Base-by-base conservation (phyloP, 2,329 filamentous ascomycete species). In the Pseudocercospora musae region DNA sequence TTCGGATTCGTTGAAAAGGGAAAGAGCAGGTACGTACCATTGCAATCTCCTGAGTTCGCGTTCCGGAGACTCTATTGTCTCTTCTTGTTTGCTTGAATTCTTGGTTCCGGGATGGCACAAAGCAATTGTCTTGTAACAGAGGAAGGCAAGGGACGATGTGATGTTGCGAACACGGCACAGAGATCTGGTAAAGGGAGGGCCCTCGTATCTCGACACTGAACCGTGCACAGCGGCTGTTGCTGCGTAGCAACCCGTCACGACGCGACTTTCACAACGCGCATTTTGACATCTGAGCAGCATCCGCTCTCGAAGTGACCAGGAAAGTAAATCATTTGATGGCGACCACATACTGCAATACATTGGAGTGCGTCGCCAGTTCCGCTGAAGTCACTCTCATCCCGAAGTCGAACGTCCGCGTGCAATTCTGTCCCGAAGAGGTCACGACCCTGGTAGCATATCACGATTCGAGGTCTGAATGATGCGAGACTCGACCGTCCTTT, bases 11-110 rank as follows among this genome's bases (percentile, higher is more conserved):
- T 52, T 29, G 52, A 54, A 54, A 54, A 54, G 52, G 52, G 52
- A 54, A 54, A 54, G 52, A 54, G 29, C 52, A 54, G 52, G 52
- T 54, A 54, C 52, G 52, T 54, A 54, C 52, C 52, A 54, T 54
- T 54, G 31, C 21, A n/a, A 54, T 31, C 15, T 18, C 27, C 18
- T 18, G n/a, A 18, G 40, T 54, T 31, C 50, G 20, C n/a, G 31
- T 2, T 54, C 52, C 25, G 5, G 15, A 54, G n/a, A n/a, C n/a
- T n/a, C n/a, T n/a, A n/a, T n/a, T 33, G 33, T 40, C 18, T 54
- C 5, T 31, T 21, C 37, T 7, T 29, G n/a, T 25, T 37, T 40
- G 18, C 31, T 33, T 18, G 29, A 4, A 18, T 18, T 54, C 3
- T 15, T 54, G 25, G 52, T 11, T 21, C 52, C 18, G 15, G 18